Conservation (phyloP, 2,329 filamentous ascomycete species). For the Hypoxylon sp. region DNA sequence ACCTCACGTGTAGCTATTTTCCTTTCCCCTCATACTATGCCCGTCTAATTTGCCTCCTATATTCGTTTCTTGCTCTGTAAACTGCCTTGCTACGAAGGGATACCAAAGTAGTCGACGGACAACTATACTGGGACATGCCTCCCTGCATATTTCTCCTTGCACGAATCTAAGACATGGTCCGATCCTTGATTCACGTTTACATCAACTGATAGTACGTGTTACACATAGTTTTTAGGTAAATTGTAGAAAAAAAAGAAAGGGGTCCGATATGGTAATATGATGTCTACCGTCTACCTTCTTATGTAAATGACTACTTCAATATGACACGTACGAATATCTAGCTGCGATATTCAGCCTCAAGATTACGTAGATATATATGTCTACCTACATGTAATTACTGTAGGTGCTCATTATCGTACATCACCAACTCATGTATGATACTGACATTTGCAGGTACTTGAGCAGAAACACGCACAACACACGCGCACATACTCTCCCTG, state of each 20-base stretch:
- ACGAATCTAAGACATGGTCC: conserved; percentile 39
- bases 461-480: too few relatives aligned
- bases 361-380: not conserved
- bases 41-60: not conserved
- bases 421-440: not conserved
- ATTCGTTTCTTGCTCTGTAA: not conserved
- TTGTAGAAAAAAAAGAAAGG: not conserved
- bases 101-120: not conserved
- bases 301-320: too few relatives aligned
- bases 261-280: not conserved
- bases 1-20: not conserved
- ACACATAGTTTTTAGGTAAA: conserved; percentile 3
- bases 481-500: too few relatives aligned
- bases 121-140: not conserved
- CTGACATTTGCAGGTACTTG: not conserved
- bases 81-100: not conserved
- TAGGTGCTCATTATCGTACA: not conserved
- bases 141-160: conserved; percentile 22
- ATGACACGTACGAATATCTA: too few relatives aligned
- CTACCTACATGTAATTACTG: too few relatives aligned
- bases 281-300: too few relatives aligned
- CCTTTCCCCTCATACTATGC: not conserved
- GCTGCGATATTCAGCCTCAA: not conserved
- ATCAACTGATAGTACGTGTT: conserved; percentile 25
- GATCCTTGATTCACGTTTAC: conserved; percentile 38